A percentile compares a stretch with the other conserved stretches of the same genome.
phyloP scores from a whole-genome alignment of 768 basidiomycete genomes.

The Leccinum fibrillosum region DNA sequence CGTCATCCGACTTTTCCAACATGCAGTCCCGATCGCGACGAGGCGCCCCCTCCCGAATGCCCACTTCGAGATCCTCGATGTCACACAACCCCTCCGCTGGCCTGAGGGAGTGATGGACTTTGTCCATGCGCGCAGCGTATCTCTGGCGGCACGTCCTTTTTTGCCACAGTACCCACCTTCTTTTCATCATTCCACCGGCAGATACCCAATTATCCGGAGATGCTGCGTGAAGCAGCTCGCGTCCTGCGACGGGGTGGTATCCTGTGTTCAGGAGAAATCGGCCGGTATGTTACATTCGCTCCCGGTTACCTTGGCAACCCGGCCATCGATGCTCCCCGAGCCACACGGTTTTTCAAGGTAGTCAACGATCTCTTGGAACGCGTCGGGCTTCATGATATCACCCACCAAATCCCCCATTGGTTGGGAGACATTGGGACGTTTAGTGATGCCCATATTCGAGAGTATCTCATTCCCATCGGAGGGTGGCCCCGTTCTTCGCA shows the following conservation, averaged over 20 bases:
- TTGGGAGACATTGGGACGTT: constrained; percentile 41
- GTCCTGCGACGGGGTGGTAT: constrained; percentile 70
- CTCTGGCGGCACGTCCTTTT: constrained; percentile 54
- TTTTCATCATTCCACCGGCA: constrained; percentile 29
- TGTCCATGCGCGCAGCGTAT: constrained; percentile 59
- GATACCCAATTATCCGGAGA: constrained; percentile 51
- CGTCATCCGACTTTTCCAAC: constrained; percentile 5
- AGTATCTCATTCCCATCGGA: constrained; percentile 53
- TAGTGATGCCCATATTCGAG: constrained; percentile 33
- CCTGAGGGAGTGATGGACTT: constrained; percentile 55
- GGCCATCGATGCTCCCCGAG: constrained; percentile 23
- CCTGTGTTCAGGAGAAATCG: constrained; percentile 65
- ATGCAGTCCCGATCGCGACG: constrained; percentile 67
- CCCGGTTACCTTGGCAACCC: constrained; percentile 28
- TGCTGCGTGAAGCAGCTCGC: constrained; percentile 59
- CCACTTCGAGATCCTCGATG: constrained; percentile 64
- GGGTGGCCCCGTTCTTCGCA: constrained; percentile 42
- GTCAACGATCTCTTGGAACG: constrained; percentile 39
- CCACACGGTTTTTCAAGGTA: constrained; percentile 33
- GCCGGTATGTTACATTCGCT: constrained; percentile 39
- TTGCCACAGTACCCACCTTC: constrained; percentile 1
- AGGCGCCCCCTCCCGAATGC: constrained; percentile 59
- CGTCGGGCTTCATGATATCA: constrained; percentile 39
- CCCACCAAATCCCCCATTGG: constrained; percentile 35
- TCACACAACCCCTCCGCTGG: constrained; percentile 52